These are phyloP conservation scores for Neurospora sp. DNA, from an alignment of 495 filamentous ascomycete genomes.

Conservation along the genomic window DNA sequence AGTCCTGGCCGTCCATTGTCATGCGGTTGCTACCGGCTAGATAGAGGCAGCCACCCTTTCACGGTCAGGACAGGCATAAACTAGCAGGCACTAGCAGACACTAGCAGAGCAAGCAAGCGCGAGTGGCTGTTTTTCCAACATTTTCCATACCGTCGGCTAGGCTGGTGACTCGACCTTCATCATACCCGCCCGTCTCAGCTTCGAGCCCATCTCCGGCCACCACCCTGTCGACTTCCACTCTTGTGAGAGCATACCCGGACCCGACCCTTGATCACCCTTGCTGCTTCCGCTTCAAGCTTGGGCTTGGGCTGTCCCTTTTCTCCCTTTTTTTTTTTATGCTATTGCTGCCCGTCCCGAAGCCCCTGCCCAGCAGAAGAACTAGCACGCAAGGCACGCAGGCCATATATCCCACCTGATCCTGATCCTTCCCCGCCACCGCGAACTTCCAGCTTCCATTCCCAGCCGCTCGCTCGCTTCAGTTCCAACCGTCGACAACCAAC, in stretches of 20 bases:
- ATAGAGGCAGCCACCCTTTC: background rate
- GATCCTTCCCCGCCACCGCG: slow-evolving; percentile 12
- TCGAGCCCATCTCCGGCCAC: slow-evolving; percentile 8
- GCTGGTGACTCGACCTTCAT: background rate
- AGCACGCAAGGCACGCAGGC: slow-evolving; percentile 9
- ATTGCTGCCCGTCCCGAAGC: background rate
- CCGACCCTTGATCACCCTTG: background rate
- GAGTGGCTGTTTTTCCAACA: slow-evolving; percentile 15
- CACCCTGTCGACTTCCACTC: slow-evolving; percentile 11
- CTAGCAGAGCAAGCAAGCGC: background rate
- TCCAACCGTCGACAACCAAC: slow-evolving; percentile 7
- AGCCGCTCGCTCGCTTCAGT: background rate
- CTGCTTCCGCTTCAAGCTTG: background rate
- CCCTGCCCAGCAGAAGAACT: background rate
- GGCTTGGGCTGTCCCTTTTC: background rate
- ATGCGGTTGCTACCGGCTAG: background rate
- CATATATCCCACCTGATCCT: slow-evolving; percentile 13
- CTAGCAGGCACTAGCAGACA: background rate
- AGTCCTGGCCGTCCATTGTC: background rate
- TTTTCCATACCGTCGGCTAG: slow-evolving; percentile 13
- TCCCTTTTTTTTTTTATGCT: background rate
- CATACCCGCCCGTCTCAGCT: background rate
- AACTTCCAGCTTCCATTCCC: slow-evolving; percentile 2
- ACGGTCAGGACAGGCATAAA: background rate
- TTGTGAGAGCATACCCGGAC: background rate